These are phyloP conservation scores for Coniochaeta sp. DNA, from an alignment of 2,329 filamentous ascomycete genomes.

Conservation along the genomic window DNA sequence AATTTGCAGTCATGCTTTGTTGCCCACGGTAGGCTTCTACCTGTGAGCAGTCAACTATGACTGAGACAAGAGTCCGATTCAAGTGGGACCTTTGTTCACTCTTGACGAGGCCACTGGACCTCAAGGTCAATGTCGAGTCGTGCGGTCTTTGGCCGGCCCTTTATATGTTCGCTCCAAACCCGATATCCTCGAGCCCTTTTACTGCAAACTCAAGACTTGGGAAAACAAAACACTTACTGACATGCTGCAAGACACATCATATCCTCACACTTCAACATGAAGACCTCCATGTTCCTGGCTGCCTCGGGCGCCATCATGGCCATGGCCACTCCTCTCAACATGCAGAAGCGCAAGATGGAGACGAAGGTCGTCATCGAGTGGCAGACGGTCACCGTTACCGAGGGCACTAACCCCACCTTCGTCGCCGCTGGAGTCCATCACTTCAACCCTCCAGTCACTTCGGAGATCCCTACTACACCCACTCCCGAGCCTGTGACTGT, in stretches of 20 bases:
- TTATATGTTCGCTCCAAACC: not conserved
- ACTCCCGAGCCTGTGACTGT: not conserved
- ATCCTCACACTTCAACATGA: slow-evolving; percentile 33
- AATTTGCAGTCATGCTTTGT: not conserved
- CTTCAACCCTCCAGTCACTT: slow-evolving; percentile 9
- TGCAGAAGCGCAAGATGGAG: slow-evolving; percentile 28
- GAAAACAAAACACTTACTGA: not conserved
- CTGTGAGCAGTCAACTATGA: not conserved
- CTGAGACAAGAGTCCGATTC: not conserved
- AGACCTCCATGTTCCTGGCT: slow-evolving; percentile 38
- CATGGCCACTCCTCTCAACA: slow-evolving; percentile 33
- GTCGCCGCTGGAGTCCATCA: slow-evolving; percentile 8
- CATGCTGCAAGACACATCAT: not conserved
- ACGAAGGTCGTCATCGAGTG: slow-evolving; percentile 35
- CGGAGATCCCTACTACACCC: not conserved
- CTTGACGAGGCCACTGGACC: not conserved
- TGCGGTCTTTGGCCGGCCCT: not conserved
- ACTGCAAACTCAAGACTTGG: not conserved
- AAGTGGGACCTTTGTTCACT: not conserved
- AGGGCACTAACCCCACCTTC: slow-evolving; percentile 6
- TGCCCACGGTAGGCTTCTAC: not conserved
- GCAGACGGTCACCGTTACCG: slow-evolving; percentile 35
- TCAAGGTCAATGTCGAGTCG: too few species aligned
- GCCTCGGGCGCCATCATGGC: slow-evolving; percentile 38
- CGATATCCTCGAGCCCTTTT: not conserved